phyloP scores from a whole-genome alignment of 495 filamentous ascomycete genomes.

The Neurospora terricola region DNA sequence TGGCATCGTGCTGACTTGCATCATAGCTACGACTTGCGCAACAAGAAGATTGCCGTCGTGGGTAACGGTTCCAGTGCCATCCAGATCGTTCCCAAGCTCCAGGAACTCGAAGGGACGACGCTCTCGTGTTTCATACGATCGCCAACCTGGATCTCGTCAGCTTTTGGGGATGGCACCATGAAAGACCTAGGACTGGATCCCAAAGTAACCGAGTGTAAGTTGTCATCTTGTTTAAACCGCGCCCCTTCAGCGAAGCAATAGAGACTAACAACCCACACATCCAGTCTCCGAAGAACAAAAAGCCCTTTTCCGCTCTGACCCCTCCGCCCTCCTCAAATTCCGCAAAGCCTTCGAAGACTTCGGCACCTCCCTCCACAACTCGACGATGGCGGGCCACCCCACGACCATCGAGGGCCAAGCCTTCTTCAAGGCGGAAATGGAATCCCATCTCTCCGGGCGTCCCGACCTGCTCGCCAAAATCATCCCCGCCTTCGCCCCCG shows the following conservation, averaged over 20 bases:
- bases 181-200: slow-evolving; percentile 28
- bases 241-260: neutral
- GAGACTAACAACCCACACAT: neutral
- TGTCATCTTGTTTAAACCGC: neutral
- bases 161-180: slow-evolving; percentile 34
- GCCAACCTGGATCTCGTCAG: slow-evolving; percentile 51
- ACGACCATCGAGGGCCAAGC: slow-evolving; percentile 20
- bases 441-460: slow-evolving; percentile 18
- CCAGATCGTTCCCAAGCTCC: slow-evolving; percentile 60
- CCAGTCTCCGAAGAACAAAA: slow-evolving; percentile 30
- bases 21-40: slow-evolving; percentile 33
- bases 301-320: slow-evolving; percentile 19
- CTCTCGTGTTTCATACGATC: slow-evolving; percentile 58
- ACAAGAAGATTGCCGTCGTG: slow-evolving; percentile 44
- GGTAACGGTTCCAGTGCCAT: slow-evolving; percentile 56
- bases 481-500: slow-evolving; percentile 53
- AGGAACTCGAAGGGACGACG: slow-evolving; percentile 40
- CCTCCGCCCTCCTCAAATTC: slow-evolving; percentile 22
- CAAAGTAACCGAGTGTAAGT: slow-evolving; percentile 25
- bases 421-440: slow-evolving; percentile 23
- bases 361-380: slow-evolving; percentile 28
- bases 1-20: neutral
- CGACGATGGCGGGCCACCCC: slow-evolving; percentile 21
- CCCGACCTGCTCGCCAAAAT: slow-evolving; percentile 28
- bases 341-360: slow-evolving; percentile 32